Evolutionary conservation across 441 rosid species (phyloP).

Genomic region (Corymbia citriodora): DNA sequence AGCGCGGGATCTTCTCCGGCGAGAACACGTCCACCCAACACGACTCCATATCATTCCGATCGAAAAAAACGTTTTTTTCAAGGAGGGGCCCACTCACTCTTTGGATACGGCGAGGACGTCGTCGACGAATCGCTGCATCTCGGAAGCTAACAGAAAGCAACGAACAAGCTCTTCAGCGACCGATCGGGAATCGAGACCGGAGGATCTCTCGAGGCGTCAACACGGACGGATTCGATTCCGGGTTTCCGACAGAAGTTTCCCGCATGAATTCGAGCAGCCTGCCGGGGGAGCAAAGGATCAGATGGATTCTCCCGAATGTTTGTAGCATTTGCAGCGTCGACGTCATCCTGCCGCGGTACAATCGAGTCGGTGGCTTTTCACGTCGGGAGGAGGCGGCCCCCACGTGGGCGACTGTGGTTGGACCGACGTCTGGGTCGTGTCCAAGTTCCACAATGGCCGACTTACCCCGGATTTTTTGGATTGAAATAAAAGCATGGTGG

Average conservation of each 20-base stretch:
- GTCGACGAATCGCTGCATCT: conserved; percentile 79
- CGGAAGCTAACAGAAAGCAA: background rate
- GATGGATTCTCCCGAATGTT: background rate
- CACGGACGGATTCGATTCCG: background rate
- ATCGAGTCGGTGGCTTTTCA: background rate
- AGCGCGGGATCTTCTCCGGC: background rate
- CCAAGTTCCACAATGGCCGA: background rate
- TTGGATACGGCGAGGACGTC: conserved; percentile 70
- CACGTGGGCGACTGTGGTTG: background rate
- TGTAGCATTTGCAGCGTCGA: background rate
- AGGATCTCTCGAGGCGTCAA: background rate
- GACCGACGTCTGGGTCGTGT: background rate
- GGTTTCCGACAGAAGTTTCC: background rate
- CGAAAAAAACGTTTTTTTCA: background rate
- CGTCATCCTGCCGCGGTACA: background rate
- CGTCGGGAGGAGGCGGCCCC: background rate
- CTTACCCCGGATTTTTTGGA: background rate
- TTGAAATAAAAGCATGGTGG: background rate
- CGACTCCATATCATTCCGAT: background rate
- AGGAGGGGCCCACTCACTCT: conserved; percentile 44
- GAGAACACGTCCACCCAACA: background rate
- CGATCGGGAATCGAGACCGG: background rate
- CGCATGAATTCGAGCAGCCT: background rate
- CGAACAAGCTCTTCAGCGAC: background rate
- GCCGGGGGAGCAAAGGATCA: background rate